Percentiles rank a stretch among this genome's conserved stretches.
Evolutionary conservation across 352 stramenopile species (phyloP).

Genomic region (Globisporangium alternatum): DNA sequence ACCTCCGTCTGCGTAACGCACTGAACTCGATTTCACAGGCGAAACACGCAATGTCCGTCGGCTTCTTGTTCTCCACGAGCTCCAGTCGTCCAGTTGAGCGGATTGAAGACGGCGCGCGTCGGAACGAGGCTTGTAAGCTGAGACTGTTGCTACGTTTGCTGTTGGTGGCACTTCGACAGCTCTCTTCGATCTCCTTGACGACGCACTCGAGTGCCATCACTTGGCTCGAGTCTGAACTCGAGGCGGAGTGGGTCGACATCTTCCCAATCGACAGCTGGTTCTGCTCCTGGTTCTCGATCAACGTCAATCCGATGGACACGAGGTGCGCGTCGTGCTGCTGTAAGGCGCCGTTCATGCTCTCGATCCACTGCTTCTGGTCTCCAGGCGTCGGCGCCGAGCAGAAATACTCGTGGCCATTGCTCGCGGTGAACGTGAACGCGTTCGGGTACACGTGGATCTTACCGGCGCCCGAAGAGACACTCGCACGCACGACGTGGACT

Average conservation of each 20-base stretch:
- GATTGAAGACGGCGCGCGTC: not conserved
- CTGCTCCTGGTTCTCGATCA: conserved; percentile 1
- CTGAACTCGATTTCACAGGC: conserved; percentile 26
- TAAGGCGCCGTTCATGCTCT: conserved; percentile 16
- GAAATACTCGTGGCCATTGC: conserved; percentile 25
- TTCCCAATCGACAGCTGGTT: conserved; percentile 4
- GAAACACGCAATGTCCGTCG: conserved; percentile 16
- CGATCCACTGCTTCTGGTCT: conserved; percentile 29
- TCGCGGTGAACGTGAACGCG: conserved; percentile 30
- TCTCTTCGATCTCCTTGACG: not conserved
- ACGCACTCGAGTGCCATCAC: conserved; percentile 7
- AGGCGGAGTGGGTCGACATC: not conserved
- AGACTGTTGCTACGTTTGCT: not conserved
- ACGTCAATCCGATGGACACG: not conserved
- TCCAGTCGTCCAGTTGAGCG: conserved; percentile 9
- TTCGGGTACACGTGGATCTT: conserved; percentile 28
- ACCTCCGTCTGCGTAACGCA: conserved; percentile 15
- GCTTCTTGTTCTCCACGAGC: conserved; percentile 1
- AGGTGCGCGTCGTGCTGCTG: not conserved
- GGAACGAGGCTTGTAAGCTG: conserved; percentile 4
- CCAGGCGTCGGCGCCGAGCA: conserved; percentile 25
- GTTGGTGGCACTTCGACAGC: not conserved
- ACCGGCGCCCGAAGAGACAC: conserved; percentile 18
- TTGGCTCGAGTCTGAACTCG: conserved; percentile 5
- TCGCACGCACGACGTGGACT: conserved; percentile 17